Percentiles rank a stretch among this genome's conserved stretches.
phyloP scores from a whole-genome alignment of 1,139 yeast genomes.

The Suhomyces anneliseae region DNA sequence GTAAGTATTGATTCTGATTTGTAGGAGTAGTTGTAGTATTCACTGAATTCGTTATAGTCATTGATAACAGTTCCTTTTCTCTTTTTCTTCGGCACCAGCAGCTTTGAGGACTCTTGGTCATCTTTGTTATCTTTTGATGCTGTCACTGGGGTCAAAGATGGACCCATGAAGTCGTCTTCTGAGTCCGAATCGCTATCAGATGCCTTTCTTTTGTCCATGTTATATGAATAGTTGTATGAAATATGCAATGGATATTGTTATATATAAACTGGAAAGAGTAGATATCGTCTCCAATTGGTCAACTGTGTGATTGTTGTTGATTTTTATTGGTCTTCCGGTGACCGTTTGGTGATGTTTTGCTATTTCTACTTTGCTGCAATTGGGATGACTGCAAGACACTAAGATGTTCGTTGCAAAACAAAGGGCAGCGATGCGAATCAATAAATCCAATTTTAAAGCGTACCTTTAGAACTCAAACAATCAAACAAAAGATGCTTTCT shows the following conservation, averaged over 20 bases:
- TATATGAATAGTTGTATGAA: no score
- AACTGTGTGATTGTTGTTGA: no score
- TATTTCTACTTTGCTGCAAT: no score
- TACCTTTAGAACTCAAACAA: no score
- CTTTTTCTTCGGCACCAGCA: not conserved
- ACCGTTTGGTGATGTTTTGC: no score
- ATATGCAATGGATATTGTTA: no score
- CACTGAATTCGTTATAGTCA: conserved; percentile 6
- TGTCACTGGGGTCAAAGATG: conserved; percentile 2
- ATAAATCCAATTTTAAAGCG: no score
- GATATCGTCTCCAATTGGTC: not conserved
- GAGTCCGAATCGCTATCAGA: conserved; percentile 1
- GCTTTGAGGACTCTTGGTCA: not conserved
- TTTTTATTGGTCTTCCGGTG: no score
- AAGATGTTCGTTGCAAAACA: no score
- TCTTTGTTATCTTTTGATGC: not conserved
- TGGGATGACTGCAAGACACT: no score
- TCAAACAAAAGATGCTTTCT: not conserved
- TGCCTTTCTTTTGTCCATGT: not conserved
- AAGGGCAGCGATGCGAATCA: no score
- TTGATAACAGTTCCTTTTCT: not conserved
- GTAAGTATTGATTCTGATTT: conserved; percentile 12
- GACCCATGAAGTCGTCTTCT: conserved; percentile 10
- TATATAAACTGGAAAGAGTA: no score
- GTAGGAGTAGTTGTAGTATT: conserved; percentile 12